Base-by-base conservation (phyloP, 1,284 basidiomycete genomes). In the Puccinia polysora region DNA sequence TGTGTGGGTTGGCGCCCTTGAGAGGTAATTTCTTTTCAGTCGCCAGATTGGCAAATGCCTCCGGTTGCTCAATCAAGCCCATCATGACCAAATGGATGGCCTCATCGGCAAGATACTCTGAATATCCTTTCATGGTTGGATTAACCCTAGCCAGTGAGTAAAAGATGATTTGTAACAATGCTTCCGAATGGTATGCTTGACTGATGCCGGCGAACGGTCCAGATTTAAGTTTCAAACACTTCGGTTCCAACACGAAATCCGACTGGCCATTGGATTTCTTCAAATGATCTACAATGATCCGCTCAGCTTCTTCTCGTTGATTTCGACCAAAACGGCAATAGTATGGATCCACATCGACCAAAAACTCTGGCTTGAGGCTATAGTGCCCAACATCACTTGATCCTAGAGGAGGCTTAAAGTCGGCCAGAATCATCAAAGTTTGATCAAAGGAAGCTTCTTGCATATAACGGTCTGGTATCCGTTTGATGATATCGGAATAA, bases 321-420 rank as follows among this genome's bases (percentile, higher is more conserved):
- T 98, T 98, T 36, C 94, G 85, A 12, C 91, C 89, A 81, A 96
- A 98, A 78, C 97, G 93, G 79, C 89, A 91, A 83, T 95, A 97
- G 82, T 93, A 96, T 0, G 94, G 93, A 77, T 97, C 90, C 75
- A 98, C 88, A 75, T 97, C 89, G 74, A 87, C 87, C 78, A 86
- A 93, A 32, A 83, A 84, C 76, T 90, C 90, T 36, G 91, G 86
- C 78, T 88, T 89, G 73, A 98, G 85, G 76, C 93, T 88, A 81
- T 97, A 98, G 43, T 87, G 83, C 0, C 96, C 96, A 0, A 85
- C 84, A 76, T 96, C 92, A 1, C 86, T 83, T 0, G 84, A 86
- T 0, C 86, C 84, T 77, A 91, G 89, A 0, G 94, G 94, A 0
- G 87, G 82, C 50, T 87, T 86, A 84, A 95, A 96, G 75, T 85